Evolutionary conservation across 148 eudicot genomes (phyloP), one percentile per base, ranked within the genome.

Genomic region (Rhododendron griersonianum): DNA sequence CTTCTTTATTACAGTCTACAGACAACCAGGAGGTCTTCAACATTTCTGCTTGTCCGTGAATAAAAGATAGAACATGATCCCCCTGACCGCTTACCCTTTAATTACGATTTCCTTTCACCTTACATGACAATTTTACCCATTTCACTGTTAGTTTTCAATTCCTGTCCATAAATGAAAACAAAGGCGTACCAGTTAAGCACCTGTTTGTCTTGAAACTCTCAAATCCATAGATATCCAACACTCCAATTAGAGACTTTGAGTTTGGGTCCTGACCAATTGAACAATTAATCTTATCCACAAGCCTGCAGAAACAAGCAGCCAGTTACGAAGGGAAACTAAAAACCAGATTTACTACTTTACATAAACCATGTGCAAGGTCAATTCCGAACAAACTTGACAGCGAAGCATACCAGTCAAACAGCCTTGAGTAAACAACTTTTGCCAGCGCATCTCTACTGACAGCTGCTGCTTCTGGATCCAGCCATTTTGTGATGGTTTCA

Each of bases 121-220:
- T 53, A 53, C 9, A 53, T 53, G 4, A 84, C 48, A 63, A 47
- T 35, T 87, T 61, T 69, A 55, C 23, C 81, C 78, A 37, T 35
- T 78, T 88, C 28, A 81, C 83, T 51, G 47, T 51, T 63, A 33
- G 14, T 30, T 81, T 33, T 80, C 88, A 57, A 37, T 83, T 81
- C 86, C 85, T 81, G 87, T 39, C 53, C 86, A 89, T 84, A 78
- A 79, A 89, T 87, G n/a, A 84, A 83, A 23, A 65, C 84, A 86
- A 92, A 89, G 91, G 93, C 91, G 81, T 88, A 91, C 91, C 87
- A 80, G 86, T 85, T 86, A 93, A 90, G 95, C 95, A 97, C 99
- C 99, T 97, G 96, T 97, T 97, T 90, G 95, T 95, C 94, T 97
- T 97, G 95, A 97, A 97, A 92, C 99, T 97, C 92, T 97, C 99